phyloP scores from a whole-genome alignment of 768 basidiomycete genomes.

The Podaxis mareebaensis region DNA sequence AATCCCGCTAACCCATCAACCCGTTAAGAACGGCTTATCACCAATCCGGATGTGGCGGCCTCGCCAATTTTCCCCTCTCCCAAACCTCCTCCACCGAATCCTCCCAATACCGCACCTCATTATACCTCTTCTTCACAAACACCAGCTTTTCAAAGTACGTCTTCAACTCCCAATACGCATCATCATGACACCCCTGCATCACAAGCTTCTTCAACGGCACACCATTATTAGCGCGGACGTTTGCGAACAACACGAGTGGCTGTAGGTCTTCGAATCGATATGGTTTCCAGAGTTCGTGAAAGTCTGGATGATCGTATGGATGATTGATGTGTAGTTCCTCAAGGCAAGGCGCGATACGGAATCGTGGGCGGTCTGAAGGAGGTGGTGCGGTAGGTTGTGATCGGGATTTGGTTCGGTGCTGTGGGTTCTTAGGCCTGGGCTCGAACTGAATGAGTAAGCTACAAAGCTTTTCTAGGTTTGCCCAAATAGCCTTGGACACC shows the following conservation, averaged over 20 bases:
- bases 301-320: slow-evolving; percentile 6
- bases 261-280: background rate
- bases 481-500: slow-evolving; percentile 9
- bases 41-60: slow-evolving; percentile 10
- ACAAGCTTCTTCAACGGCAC: slow-evolving; percentile 13
- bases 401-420: background rate
- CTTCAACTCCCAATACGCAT: background rate
- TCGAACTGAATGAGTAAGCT: slow-evolving; percentile 8
- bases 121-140: background rate
- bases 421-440: background rate
- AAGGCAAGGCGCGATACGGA: slow-evolving; percentile 12
- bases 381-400: background rate
- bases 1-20: too few relatives aligned
- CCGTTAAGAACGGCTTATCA: background rate
- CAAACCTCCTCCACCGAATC: slow-evolving; percentile 14
- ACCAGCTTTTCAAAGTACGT: background rate
- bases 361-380: background rate
- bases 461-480: slow-evolving; percentile 1
- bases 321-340: slow-evolving; percentile 9
- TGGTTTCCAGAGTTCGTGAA: background rate
- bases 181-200: slow-evolving; percentile 1
- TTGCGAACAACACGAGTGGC: slow-evolving; percentile 7
- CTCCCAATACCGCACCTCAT: slow-evolving; percentile 1
- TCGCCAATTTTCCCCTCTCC: slow-evolving; percentile 10
- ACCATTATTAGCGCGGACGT: slow-evolving; percentile 13